These are phyloP conservation scores for Tulasnella calospora DNA, from an alignment of 768 basidiomycete species.

Conservation along the genomic window DNA sequence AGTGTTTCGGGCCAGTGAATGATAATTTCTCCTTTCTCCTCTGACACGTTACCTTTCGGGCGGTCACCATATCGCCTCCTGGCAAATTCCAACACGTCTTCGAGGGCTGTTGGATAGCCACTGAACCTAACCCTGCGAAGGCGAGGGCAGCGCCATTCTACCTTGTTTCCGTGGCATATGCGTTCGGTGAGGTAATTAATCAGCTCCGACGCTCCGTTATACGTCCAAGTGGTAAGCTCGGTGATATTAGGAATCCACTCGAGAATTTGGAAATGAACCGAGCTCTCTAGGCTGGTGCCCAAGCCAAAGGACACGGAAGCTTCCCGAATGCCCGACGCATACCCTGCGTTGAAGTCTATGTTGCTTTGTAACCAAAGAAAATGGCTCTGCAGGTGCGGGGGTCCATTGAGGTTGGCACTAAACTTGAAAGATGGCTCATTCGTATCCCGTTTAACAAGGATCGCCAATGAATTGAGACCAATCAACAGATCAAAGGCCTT, in stretches of 20 bases:
- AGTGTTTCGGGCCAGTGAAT: not conserved
- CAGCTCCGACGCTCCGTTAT: not conserved
- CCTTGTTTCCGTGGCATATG: not conserved
- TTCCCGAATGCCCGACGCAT: not conserved
- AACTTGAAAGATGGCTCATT: not conserved
- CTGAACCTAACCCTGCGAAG: not conserved
- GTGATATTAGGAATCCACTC: not conserved
- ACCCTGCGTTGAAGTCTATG: not conserved
- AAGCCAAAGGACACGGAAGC: not conserved
- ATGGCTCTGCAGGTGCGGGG: not conserved
- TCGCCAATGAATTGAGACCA: rapidly evolving
- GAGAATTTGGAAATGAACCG: not conserved
- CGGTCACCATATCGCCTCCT: not conserved
- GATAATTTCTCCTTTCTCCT: not conserved
- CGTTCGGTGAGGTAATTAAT: not conserved
- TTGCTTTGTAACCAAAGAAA: not conserved
- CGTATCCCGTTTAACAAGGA: not conserved
- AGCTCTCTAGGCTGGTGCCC: not conserved
- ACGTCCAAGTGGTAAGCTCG: not conserved
- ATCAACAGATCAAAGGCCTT: not conserved
- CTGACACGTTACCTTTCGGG: not conserved
- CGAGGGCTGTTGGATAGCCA: not conserved
- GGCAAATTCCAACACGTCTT: not conserved
- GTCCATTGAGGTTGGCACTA: not conserved
- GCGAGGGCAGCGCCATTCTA: not conserved